phyloP scores from a whole-genome alignment of 495 filamentous ascomycete genomes.

The Xylaria telfairii region DNA sequence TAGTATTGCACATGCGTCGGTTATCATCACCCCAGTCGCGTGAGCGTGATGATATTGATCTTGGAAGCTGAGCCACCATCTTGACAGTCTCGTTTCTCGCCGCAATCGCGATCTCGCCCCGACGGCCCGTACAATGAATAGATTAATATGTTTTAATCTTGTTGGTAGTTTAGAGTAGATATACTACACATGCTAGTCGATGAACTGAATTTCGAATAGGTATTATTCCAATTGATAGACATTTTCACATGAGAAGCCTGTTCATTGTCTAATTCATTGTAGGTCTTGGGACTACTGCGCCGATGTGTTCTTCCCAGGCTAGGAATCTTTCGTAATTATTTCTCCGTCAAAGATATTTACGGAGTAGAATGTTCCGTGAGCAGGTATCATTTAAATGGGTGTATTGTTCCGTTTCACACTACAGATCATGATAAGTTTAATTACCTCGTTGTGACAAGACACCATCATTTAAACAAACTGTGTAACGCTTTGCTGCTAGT shows the following conservation, averaged over 20 bases:
- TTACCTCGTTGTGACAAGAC: slow-evolving; percentile 1
- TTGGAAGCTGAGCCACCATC: background rate
- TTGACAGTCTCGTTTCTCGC: background rate
- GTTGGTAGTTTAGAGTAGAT: background rate
- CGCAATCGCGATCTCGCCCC: background rate
- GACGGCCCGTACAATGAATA: background rate
- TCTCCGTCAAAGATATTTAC: background rate
- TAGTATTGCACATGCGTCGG: background rate
- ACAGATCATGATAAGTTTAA: background rate
- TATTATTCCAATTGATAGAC: background rate
- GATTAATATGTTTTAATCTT: background rate
- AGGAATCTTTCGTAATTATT: background rate
- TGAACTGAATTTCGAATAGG: background rate
- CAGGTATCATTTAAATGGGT: background rate
- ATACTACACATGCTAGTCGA: background rate
- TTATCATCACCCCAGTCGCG: background rate
- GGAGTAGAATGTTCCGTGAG: slow-evolving; percentile 4
- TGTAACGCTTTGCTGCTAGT: background rate
- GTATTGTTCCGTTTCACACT: background rate
- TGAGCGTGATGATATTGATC: background rate
- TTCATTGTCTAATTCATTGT: background rate
- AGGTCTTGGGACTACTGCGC: background rate
- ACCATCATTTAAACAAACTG: background rate
- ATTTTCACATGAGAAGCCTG: background rate
- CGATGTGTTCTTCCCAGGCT: background rate